These are phyloP conservation scores for Cyclostephanos invisitatus DNA, from an alignment of 108 stramenopile genomes.

Conservation along the genomic window DNA sequence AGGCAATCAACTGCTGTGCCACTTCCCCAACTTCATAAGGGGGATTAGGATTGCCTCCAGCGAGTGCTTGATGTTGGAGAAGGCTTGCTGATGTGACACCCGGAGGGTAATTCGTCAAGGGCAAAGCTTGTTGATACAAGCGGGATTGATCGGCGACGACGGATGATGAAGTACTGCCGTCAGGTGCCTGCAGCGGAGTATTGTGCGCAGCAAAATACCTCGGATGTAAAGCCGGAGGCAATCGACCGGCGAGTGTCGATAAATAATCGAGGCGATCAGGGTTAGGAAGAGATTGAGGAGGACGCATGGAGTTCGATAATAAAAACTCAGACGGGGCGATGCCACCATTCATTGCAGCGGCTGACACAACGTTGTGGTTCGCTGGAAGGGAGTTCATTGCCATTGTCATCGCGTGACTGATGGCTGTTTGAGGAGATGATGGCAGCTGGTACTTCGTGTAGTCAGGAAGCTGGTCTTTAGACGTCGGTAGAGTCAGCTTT, in stretches of 20 bases:
- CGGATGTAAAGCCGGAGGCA: background rate
- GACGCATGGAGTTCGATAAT: background rate
- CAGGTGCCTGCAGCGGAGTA: background rate
- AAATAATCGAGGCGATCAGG: constrained; percentile 3
- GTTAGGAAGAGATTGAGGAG: background rate
- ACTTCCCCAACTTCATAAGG: background rate
- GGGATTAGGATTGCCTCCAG: background rate
- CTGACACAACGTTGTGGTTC: background rate
- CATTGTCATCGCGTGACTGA: background rate
- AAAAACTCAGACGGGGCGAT: background rate
- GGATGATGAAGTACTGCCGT: background rate
- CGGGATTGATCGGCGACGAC: background rate
- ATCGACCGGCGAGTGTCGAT: background rate
- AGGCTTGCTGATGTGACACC: too few species aligned
- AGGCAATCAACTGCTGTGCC: constrained; percentile 3
- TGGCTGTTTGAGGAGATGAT: background rate
- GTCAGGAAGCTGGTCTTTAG: background rate
- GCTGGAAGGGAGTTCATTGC: background rate
- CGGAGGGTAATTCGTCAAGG: background rate
- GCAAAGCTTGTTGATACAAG: background rate
- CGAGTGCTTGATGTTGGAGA: background rate
- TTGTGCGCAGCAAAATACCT: constrained; percentile 2
- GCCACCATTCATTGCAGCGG: constrained; percentile 2
- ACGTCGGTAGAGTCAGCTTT: background rate
- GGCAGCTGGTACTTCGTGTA: background rate